Conservation (phyloP, 352 stramenopile genomes). For the Pythium apleroticum region DNA sequence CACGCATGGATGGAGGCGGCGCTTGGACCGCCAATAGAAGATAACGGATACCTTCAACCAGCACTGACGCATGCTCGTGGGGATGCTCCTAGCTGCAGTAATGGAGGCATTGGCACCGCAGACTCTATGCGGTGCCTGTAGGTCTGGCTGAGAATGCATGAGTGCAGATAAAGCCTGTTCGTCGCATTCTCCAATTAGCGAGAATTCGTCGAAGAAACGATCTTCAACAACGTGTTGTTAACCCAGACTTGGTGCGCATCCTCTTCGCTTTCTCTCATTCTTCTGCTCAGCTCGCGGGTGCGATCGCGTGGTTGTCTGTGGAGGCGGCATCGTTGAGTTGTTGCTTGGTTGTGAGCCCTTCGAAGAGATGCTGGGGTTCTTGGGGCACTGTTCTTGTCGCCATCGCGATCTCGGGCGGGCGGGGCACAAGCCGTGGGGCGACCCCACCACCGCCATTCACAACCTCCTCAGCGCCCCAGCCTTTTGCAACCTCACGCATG, state of each 20-base stretch:
- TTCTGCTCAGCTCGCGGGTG: conserved; percentile 14
- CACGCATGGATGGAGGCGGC: neutral
- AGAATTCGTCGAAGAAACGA: neutral
- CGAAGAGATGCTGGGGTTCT: conserved; percentile 34
- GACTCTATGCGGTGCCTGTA: neutral
- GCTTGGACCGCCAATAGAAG: neutral
- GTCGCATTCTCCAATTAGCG: neutral
- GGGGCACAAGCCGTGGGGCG: conserved; percentile 19
- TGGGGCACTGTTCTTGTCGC: neutral
- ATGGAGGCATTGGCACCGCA: neutral
- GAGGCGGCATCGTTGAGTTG: neutral
- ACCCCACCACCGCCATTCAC: neutral
- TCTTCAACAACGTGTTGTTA: neutral
- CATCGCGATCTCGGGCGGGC: conserved; percentile 26
- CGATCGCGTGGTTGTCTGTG: neutral
- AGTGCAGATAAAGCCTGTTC: conserved; percentile 1
- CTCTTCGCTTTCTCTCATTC: neutral
- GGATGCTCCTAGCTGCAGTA: neutral
- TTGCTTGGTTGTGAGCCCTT: conserved; percentile 35
- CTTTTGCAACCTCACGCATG: conserved; percentile 16
- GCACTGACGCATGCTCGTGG: neutral
- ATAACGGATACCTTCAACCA: neutral
- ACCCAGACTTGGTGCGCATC: neutral
- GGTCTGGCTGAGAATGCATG: neutral
- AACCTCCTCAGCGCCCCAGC: conserved; percentile 15